Evolutionary conservation across 1,284 basidiomycete genomes (phyloP).

Genomic region (Volvariella surrecta): DNA sequence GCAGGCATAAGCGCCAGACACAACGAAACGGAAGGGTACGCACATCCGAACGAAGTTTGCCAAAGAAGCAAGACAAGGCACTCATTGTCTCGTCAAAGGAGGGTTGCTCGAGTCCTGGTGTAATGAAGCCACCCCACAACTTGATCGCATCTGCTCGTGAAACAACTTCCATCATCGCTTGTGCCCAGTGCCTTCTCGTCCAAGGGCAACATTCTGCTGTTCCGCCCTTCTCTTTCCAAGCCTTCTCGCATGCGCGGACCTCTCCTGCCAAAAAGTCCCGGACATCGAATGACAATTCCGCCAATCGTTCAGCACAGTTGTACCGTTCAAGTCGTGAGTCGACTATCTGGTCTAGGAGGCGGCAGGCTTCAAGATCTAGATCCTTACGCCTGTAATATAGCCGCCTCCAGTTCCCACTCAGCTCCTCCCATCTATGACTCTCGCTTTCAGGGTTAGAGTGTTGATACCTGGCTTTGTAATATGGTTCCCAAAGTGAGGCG

Average conservation of each 20-base stretch:
- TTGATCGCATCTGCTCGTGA: slow-evolving; percentile 32
- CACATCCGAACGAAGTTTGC: slow-evolving; percentile 35
- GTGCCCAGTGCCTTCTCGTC: slow-evolving; percentile 49
- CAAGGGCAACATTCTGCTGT: slow-evolving; percentile 17
- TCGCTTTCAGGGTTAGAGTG: slow-evolving; percentile 30
- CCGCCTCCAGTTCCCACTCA: slow-evolving; percentile 32
- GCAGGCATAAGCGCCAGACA: background rate
- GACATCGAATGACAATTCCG: slow-evolving; percentile 36
- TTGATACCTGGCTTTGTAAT: slow-evolving; percentile 39
- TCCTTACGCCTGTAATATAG: slow-evolving; percentile 35
- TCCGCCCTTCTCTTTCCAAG: slow-evolving; percentile 18
- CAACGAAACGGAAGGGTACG: slow-evolving; percentile 1
- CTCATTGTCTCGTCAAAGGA: slow-evolving; percentile 42
- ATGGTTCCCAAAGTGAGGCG: slow-evolving; percentile 36
- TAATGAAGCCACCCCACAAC: slow-evolving; percentile 28
- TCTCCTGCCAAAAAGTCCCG: slow-evolving; percentile 44
- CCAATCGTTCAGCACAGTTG: slow-evolving; percentile 25
- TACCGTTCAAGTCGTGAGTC: slow-evolving; percentile 23
- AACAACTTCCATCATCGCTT: slow-evolving; percentile 33
- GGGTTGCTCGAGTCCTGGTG: slow-evolving; percentile 10
- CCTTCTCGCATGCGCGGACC: slow-evolving; percentile 9
- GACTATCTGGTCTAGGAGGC: slow-evolving; percentile 32
- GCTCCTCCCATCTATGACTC: slow-evolving; percentile 19
- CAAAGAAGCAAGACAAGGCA: slow-evolving; percentile 48
- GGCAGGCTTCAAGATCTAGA: slow-evolving; percentile 33